Evolutionary conservation across 1,284 basidiomycete species (phyloP), one percentile per base, ranked within the genome.

Genomic region (Psilocybe mexicana): DNA sequence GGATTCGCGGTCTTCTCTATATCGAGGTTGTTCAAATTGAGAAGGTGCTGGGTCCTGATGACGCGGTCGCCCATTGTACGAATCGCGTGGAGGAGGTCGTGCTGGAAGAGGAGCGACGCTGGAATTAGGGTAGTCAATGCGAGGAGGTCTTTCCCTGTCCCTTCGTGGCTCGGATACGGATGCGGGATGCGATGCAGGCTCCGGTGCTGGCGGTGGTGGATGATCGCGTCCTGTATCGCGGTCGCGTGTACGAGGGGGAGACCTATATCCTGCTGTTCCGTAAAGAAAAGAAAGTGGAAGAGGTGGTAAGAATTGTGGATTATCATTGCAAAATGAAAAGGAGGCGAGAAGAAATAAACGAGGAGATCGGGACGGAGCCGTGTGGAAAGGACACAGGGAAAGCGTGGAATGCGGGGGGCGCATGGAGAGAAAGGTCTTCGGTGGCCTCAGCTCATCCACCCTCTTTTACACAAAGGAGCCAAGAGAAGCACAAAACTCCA

Each of bases 321-420:
- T 65, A 43, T 33, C 55, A 63, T 50, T 48, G 77, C 71, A 78
- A 73, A 65, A 77, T 78, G 75, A 65, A 68, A 65, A 70, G 65
- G 72, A 70, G 67, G 63, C 48, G 59, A 59, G 63, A 63, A 64
- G 68, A 67, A 71, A 65, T 70, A 65, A 71, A 57, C 63, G 26
- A 52, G 8, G 38, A 40, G 47, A 65, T 80, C 82, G 79, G 82
- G 77, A 74, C 79, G 44, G 80, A 76, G 82, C 77, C 76, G 79
- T 80, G 80, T 74, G 48, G 28, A 18, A 46, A n/a, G 38, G 38
- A 35, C 33, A 10, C 42, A 46, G 24, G 45, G 51, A 4, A 35
- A 43, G 43, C 70, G 74, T 73, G 66, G 75, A 69, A 72, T 69
- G 75, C 26, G 73, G 71, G 73, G 71, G 74, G 74, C 74, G 52